Conservation (phyloP, 148 eudicot genomes). For the Vaccinium myrtillus region DNA sequence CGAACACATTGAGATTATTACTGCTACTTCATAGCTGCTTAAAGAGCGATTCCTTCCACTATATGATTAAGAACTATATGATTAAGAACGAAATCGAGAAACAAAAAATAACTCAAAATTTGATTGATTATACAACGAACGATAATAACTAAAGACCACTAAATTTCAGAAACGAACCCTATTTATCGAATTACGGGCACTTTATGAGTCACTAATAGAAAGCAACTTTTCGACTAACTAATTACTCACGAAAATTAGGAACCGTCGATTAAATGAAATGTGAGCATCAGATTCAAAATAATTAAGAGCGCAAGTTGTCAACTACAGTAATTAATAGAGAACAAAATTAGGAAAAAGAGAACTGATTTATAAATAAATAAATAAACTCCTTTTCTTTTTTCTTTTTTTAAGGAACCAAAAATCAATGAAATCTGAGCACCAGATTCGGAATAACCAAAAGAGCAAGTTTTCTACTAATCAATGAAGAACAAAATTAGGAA, state of each 20-base stretch:
- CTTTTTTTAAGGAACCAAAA: neutral
- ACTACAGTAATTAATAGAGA: neutral
- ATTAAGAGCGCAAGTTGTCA: neutral
- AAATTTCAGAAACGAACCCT: neutral
- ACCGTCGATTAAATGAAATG: neutral
- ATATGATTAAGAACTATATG: neutral
- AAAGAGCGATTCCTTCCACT: neutral
- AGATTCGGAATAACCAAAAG: neutral
- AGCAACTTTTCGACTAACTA: neutral
- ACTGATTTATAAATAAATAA: neutral
- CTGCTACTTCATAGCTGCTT: neutral
- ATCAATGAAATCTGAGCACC: neutral
- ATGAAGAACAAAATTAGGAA: neutral
- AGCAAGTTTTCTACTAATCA: neutral
- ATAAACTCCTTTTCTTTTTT: neutral
- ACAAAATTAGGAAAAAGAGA: neutral
- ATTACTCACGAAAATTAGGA: neutral
- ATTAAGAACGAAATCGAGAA: neutral
- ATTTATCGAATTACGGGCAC: neutral
- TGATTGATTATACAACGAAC: slow-evolving; percentile 1
- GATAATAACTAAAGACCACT: neutral
- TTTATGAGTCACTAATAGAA: neutral
- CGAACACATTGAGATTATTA: neutral
- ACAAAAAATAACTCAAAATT: slow-evolving; percentile 11
- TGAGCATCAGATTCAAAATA: neutral